Conservation (phyloP, 257 asterid genomes). For the Pogostemon cablin region DNA sequence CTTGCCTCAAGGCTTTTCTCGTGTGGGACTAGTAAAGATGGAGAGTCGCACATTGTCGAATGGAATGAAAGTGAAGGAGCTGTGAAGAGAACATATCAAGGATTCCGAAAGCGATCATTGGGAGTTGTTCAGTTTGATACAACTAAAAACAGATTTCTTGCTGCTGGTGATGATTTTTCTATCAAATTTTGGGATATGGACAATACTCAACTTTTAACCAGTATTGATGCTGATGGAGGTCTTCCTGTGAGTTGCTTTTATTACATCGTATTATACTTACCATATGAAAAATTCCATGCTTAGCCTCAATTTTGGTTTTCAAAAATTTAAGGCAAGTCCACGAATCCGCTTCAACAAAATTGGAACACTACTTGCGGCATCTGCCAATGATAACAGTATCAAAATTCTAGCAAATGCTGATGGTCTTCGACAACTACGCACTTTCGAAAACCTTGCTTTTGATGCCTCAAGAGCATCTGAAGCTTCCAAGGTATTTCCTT, state of each 20-base stretch:
- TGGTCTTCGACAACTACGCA: conserved; percentile 68
- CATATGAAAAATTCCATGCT: neutral
- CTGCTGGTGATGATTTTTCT: conserved; percentile 67
- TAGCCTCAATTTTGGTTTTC: conserved; percentile 28
- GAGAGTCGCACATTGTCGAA: conserved; percentile 70
- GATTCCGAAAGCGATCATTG: conserved; percentile 57
- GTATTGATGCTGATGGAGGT: conserved; percentile 67
- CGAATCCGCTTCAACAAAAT: conserved; percentile 90
- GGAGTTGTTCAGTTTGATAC: conserved; percentile 75
- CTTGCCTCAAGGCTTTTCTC: conserved; percentile 57
- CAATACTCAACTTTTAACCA: conserved; percentile 55
- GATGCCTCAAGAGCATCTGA: conserved; percentile 80
- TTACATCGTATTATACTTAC: neutral
- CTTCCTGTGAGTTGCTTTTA: conserved; percentile 51
- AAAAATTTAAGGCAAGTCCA: conserved; percentile 73
- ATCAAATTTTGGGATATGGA: conserved; percentile 77
- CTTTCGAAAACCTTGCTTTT: conserved; percentile 69
- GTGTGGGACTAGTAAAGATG: conserved; percentile 73
- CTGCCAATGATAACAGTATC: conserved; percentile 83
- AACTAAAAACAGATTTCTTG: conserved; percentile 55
- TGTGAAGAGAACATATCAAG: conserved; percentile 59
- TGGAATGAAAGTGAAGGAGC: conserved; percentile 84
- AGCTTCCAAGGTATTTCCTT: conserved; percentile 59
- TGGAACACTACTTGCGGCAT: conserved; percentile 80
- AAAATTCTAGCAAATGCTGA: conserved; percentile 78